Evolutionary conservation across 306 rosid species (phyloP).

Genomic region (Prunus campanulata): DNA sequence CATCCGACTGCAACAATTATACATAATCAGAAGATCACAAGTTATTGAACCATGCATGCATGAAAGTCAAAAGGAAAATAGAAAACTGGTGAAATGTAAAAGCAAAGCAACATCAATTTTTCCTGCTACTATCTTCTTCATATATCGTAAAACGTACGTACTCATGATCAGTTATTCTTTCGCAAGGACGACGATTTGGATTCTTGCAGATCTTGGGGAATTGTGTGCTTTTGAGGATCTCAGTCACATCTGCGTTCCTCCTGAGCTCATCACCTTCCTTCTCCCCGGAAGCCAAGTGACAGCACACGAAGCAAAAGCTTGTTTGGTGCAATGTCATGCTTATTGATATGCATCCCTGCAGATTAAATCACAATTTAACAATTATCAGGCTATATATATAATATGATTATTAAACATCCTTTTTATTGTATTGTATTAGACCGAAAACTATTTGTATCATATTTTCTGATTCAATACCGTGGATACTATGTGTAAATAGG

Average conservation of each 20-base stretch:
- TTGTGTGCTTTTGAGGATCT: constrained; percentile 70
- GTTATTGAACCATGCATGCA: neutral
- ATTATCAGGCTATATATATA: neutral
- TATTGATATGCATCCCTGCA: constrained; percentile 95
- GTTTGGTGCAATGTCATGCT: constrained; percentile 94
- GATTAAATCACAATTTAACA: neutral
- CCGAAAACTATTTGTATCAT: neutral
- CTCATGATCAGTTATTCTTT: constrained; percentile 82
- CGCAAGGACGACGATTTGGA: constrained; percentile 55
- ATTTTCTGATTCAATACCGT: neutral
- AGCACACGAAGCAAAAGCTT: constrained; percentile 85
- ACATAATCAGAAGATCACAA: neutral
- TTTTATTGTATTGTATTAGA: too few relatives aligned
- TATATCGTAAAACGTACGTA: constrained; percentile 30
- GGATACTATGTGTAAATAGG: too few relatives aligned
- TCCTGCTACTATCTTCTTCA: neutral
- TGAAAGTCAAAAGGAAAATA: too few relatives aligned
- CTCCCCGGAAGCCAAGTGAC: constrained; percentile 98
- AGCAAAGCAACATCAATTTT: neutral
- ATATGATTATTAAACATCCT: too few relatives aligned
- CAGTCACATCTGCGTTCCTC: constrained; percentile 80
- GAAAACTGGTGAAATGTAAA: too few relatives aligned
- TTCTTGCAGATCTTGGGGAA: constrained; percentile 76
- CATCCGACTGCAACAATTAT: constrained; percentile 53
- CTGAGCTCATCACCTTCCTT: constrained; percentile 88